Conservation (phyloP, 768 basidiomycete genomes). For the Leccinellum rugosiceps region DNA sequence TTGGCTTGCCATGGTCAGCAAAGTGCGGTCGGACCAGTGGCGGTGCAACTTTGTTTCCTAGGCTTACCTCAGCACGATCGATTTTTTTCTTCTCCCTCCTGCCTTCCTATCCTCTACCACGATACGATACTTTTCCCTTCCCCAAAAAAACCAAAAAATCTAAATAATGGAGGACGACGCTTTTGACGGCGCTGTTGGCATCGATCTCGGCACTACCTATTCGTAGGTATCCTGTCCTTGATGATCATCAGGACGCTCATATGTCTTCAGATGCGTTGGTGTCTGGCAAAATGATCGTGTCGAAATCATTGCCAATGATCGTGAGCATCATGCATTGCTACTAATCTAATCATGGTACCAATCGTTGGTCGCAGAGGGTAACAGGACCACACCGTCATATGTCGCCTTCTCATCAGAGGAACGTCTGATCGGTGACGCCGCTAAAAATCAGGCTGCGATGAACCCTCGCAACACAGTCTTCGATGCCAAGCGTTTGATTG, state of each 20-base stretch:
- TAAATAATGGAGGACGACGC: constrained; percentile 79
- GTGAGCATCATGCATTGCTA: constrained; percentile 43
- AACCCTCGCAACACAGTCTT: constrained; percentile 99
- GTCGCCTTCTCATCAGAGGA: constrained; percentile 97
- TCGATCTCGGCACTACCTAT: constrained; percentile 97
- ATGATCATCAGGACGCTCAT: constrained; percentile 22
- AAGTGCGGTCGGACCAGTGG: constrained; percentile 19
- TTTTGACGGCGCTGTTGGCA: constrained; percentile 96
- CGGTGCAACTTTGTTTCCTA: constrained; percentile 29
- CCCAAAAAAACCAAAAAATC: constrained; percentile 14
- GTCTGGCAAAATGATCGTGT: constrained; percentile 99
- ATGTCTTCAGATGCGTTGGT: constrained; percentile 78
- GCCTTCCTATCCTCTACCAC: constrained; percentile 29
- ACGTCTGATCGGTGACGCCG: constrained; percentile 98
- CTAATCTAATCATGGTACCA: not conserved
- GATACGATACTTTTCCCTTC: constrained; percentile 30
- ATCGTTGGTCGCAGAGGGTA: constrained; percentile 66
- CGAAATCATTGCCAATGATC: constrained; percentile 98
- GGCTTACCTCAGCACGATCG: constrained; percentile 56
- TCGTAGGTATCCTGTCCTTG: constrained; percentile 51
- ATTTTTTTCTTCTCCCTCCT: constrained; percentile 34
- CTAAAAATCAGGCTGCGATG: constrained; percentile 99
- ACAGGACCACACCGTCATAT: constrained; percentile 98
- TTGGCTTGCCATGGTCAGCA: constrained; percentile 26
- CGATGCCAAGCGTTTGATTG: constrained; percentile 98